Evolutionary conservation across 768 basidiomycete genomes (phyloP).

Genomic region (Lentinula edodes): DNA sequence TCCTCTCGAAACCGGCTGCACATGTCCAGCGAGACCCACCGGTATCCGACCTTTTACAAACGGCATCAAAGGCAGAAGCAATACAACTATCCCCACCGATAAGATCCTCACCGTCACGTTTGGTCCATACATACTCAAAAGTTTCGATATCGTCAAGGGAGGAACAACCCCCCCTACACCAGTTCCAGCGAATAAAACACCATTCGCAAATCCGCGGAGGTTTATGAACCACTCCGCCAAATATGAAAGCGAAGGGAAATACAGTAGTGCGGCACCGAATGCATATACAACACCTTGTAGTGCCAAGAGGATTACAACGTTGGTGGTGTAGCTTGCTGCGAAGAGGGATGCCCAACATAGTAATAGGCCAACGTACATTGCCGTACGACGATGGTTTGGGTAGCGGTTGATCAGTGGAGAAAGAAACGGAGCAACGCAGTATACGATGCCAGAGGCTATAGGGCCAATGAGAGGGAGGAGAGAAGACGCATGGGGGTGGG

Average conservation of each 20-base stretch:
- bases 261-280: constrained; percentile 21
- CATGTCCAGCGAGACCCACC: background rate
- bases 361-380: constrained; percentile 18
- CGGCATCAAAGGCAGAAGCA: constrained; percentile 18
- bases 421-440: constrained; percentile 5
- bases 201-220: constrained; percentile 24
- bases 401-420: constrained; percentile 16
- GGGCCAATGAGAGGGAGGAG: constrained; percentile 19
- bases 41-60: constrained; percentile 22
- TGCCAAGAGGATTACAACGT: constrained; percentile 14
- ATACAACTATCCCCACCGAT: constrained; percentile 14
- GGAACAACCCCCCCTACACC: constrained; percentile 21
- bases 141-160: constrained; percentile 19
- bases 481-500: constrained; percentile 12
- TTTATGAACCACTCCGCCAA: constrained; percentile 27
- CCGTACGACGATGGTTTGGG: constrained; percentile 14
- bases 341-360: constrained; percentile 18
- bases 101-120: constrained; percentile 18
- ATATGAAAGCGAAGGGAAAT: constrained; percentile 19
- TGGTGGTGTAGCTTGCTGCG: constrained; percentile 19
- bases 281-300: constrained; percentile 22
- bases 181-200: constrained; percentile 25
- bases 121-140: constrained; percentile 18
- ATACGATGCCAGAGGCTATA: constrained; percentile 16
- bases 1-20: constrained; percentile 13